Evolutionary conservation across 345 rosid genomes (phyloP).

Genomic region (Erodium maritimum): DNA sequence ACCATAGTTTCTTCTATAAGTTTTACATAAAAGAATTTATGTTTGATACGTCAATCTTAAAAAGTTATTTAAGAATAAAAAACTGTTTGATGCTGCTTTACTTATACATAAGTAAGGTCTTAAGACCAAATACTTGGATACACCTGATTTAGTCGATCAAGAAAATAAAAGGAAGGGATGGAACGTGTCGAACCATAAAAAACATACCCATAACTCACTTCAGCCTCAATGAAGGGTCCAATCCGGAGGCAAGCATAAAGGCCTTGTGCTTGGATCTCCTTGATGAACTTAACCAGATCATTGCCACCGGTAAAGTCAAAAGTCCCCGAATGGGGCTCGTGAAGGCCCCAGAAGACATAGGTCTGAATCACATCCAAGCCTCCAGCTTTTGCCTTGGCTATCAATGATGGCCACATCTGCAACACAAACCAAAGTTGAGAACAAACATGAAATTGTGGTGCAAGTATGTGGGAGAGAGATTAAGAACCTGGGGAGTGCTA

Average conservation of each 20-base stretch:
- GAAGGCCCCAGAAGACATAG: constrained; percentile 52
- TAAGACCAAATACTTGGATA: no score
- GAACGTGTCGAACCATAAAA: no score
- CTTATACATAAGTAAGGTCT: no score
- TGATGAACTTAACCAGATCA: constrained; percentile 56
- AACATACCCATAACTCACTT: constrained; percentile 75
- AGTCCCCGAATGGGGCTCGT: constrained; percentile 50
- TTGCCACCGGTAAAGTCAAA: constrained; percentile 60
- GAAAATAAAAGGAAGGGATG: no score
- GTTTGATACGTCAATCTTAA: no score
- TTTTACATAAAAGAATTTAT: no score
- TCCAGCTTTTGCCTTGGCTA: constrained; percentile 48
- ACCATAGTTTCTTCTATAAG: no score
- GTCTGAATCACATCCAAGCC: constrained; percentile 54
- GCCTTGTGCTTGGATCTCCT: constrained; percentile 51
- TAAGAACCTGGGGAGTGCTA: constrained; percentile 29
- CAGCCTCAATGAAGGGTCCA: constrained; percentile 69
- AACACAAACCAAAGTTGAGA: not conserved
- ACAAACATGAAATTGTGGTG: not conserved
- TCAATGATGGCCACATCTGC: constrained; percentile 60
- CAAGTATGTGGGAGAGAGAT: not conserved
- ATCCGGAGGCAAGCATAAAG: constrained; percentile 66
- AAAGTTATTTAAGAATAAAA: no score
- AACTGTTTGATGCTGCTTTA: no score
- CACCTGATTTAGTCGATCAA: no score